Evolutionary conservation across 345 rosid genomes (phyloP).

Genomic region (Kandelia obovata): DNA sequence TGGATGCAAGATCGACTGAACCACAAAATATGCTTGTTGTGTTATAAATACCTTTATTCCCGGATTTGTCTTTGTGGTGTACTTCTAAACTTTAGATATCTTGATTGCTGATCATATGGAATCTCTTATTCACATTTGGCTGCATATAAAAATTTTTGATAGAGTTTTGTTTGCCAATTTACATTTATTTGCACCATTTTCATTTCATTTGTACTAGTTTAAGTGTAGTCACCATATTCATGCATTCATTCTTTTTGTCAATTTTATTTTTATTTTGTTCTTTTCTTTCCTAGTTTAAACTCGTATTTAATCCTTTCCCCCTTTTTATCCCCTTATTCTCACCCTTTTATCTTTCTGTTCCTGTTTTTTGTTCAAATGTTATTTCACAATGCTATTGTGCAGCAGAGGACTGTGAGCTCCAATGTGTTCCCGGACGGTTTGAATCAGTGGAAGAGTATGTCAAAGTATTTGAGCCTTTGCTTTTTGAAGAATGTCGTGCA

Average conservation of each 20-base stretch:
- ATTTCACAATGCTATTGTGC: constrained; percentile 19
- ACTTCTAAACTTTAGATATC: not conserved
- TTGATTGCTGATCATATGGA: not conserved
- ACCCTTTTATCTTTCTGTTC: not conserved
- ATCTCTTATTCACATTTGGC: not conserved
- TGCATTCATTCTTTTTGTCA: not conserved
- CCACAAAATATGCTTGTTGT: constrained; percentile 9
- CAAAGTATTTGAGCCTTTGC: constrained; percentile 95
- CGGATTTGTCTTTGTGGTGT: not conserved
- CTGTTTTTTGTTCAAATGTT: constrained; percentile 1
- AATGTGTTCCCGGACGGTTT: constrained; percentile 84
- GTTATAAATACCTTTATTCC: constrained; percentile 1
- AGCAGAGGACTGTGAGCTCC: constrained; percentile 86
- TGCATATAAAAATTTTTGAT: not conserved
- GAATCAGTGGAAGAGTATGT: constrained; percentile 89
- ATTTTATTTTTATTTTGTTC: not conserved
- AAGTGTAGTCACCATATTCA: not conserved
- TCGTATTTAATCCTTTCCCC: not conserved
- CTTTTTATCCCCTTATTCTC: not conserved
- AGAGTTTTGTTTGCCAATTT: constrained; percentile 5
- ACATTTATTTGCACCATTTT: not conserved
- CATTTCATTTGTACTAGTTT: not conserved
- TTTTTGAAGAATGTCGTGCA: constrained; percentile 99
- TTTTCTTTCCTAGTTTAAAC: not conserved
- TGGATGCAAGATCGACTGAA: constrained; percentile 25